These are phyloP conservation scores for Chenopodium album DNA, from an alignment of 148 eudicot genomes.

Conservation along the genomic window DNA sequence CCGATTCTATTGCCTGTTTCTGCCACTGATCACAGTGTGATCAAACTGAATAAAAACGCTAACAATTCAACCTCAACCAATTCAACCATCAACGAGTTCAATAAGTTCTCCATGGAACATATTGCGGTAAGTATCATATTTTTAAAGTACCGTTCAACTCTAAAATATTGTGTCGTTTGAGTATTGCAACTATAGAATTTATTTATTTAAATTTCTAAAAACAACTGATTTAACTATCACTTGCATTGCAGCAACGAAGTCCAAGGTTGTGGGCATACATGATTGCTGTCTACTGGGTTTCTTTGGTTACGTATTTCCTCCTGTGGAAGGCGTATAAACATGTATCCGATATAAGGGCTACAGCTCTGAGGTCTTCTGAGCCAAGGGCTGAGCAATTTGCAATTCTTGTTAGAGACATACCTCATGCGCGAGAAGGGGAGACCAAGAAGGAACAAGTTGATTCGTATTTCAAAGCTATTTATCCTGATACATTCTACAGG, in stretches of 20 bases:
- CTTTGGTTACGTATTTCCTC: slow-evolving; percentile 57
- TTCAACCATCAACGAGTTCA: slow-evolving; percentile 61
- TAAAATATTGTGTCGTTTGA: no score
- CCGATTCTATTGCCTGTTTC: slow-evolving; percentile 71
- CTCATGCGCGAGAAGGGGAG: slow-evolving; percentile 47
- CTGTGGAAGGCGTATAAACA: slow-evolving; percentile 88
- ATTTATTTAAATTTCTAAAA: no score
- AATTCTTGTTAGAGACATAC: slow-evolving; percentile 77
- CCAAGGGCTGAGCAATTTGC: slow-evolving; percentile 70
- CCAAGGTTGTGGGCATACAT: slow-evolving; percentile 70
- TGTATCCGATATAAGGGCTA: slow-evolving; percentile 64
- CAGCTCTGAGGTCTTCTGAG: slow-evolving; percentile 59
- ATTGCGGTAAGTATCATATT: slow-evolving; percentile 42
- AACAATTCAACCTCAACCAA: slow-evolving; percentile 51
- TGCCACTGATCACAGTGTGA: slow-evolving; percentile 40
- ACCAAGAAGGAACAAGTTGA: slow-evolving; percentile 74
- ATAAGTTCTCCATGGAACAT: slow-evolving; percentile 75
- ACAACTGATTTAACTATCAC: neutral
- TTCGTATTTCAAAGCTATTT: slow-evolving; percentile 59
- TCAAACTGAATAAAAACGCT: no score
- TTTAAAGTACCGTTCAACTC: neutral
- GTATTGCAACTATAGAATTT: no score
- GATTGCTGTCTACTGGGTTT: slow-evolving; percentile 66
- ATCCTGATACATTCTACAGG: slow-evolving; percentile 74
- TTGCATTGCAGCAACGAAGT: slow-evolving; percentile 51